Evolutionary conservation across 2,329 filamentous ascomycete genomes (phyloP).

Genomic region (Chrysoporthe austroafricana): DNA sequence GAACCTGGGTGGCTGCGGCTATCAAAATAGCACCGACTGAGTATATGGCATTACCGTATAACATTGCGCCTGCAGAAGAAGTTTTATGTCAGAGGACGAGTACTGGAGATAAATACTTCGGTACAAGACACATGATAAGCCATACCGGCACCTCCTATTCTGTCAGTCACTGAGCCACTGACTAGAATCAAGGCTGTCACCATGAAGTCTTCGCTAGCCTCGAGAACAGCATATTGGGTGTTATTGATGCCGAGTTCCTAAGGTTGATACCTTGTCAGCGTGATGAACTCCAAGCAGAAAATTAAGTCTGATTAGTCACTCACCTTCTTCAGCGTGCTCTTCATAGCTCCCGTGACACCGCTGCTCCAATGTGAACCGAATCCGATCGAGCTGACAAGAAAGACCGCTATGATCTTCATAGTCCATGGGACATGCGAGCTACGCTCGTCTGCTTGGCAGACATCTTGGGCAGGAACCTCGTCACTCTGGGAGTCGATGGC

Average conservation of each 20-base stretch:
- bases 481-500: slow-evolving; percentile 12
- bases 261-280: neutral
- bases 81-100: neutral
- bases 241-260: slow-evolving; percentile 61
- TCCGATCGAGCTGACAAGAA: slow-evolving; percentile 57
- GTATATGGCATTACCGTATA: slow-evolving; percentile 65
- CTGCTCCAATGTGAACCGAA: slow-evolving; percentile 64
- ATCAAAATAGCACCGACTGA: slow-evolving; percentile 62
- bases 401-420: slow-evolving; percentile 45
- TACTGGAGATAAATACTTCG: neutral
- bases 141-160: slow-evolving; percentile 59
- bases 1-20: slow-evolving; percentile 58
- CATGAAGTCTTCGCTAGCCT: slow-evolving; percentile 67
- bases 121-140: neutral
- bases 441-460: neutral
- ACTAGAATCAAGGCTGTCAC: slow-evolving; percentile 57
- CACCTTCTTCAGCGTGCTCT: slow-evolving; percentile 61
- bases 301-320: neutral
- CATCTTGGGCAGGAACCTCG: neutral
- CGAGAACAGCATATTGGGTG: slow-evolving; percentile 60
- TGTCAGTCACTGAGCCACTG: slow-evolving; percentile 60
- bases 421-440: slow-evolving; percentile 33
- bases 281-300: rapidly evolving
- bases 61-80: slow-evolving; percentile 49
- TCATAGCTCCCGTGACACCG: slow-evolving; percentile 65